Evolutionary conservation across 805 yeast genomes (phyloP).

Genomic region (Peterozyma toletana): DNA sequence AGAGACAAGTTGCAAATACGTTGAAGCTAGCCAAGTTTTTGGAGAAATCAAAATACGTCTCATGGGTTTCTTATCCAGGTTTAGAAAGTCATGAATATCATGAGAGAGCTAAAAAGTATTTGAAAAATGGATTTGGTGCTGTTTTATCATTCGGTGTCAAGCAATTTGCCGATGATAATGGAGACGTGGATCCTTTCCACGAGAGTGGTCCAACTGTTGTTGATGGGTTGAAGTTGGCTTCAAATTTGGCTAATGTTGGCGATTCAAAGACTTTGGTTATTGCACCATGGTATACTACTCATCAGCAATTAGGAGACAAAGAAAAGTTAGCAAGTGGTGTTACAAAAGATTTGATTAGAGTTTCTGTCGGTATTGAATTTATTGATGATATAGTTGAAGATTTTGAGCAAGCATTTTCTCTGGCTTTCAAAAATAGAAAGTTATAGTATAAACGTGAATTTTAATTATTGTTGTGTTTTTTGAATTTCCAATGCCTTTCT

Average conservation of each 20-base stretch:
- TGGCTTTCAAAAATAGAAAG: too few relatives aligned
- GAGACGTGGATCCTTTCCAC: slow-evolving; percentile 52
- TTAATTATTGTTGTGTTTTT: too few relatives aligned
- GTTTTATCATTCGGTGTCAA: slow-evolving; percentile 87
- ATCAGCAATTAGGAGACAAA: slow-evolving; percentile 78
- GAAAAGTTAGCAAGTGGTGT: slow-evolving; percentile 85
- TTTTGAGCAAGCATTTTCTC: slow-evolving; percentile 69
- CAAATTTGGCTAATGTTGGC: slow-evolving; percentile 95
- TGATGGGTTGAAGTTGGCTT: slow-evolving; percentile 76
- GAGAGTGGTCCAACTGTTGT: slow-evolving; percentile 81
- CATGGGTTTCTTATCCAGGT: slow-evolving; percentile 93
- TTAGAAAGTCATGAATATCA: slow-evolving; percentile 73
- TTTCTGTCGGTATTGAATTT: slow-evolving; percentile 85
- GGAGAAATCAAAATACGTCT: slow-evolving; percentile 59
- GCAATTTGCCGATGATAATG: slow-evolving; percentile 37
- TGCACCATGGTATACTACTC: slow-evolving; percentile 95
- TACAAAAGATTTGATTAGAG: slow-evolving; percentile 79
- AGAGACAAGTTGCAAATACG: slow-evolving; percentile 84
- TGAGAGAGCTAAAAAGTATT: slow-evolving; percentile 76
- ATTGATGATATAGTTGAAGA: slow-evolving; percentile 88
- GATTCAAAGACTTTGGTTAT: slow-evolving; percentile 93
- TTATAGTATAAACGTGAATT: too few relatives aligned
- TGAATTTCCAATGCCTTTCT: too few relatives aligned
- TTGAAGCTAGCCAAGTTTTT: slow-evolving; percentile 71
- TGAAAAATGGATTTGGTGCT: slow-evolving; percentile 77